These are phyloP conservation scores for Dentipellis sp. DNA, from an alignment of 768 basidiomycete genomes.

Conservation along the genomic window DNA sequence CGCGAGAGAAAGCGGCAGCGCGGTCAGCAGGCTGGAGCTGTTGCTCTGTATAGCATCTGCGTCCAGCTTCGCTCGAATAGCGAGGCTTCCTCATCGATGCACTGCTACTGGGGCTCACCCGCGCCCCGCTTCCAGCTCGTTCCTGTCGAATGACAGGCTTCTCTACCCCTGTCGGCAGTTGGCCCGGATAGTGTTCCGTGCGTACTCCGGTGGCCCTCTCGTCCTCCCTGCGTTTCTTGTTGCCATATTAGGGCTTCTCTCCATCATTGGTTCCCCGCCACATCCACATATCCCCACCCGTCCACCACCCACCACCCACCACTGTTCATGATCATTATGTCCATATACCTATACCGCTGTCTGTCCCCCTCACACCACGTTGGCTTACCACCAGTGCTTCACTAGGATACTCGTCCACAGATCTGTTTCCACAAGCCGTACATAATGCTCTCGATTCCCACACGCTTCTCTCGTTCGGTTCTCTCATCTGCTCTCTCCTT, in stretches of 20 bases:
- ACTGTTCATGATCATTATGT: neutral
- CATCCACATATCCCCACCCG: constrained; percentile 1
- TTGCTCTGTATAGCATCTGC: constrained; percentile 38
- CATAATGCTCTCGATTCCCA: neutral
- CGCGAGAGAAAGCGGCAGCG: constrained; percentile 40
- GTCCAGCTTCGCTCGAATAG: constrained; percentile 2
- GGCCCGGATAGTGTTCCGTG: neutral
- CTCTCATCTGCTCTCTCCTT: constrained; percentile 11
- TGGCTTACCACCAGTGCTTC: neutral
- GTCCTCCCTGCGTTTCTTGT: neutral
- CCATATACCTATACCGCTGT: neutral
- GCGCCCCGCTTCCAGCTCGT: neutral
- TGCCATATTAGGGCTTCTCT: neutral
- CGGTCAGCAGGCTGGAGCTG: constrained; percentile 51
- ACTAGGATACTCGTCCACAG: neutral
- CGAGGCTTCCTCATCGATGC: neutral
- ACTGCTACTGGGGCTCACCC: too few species aligned
- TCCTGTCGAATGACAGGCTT: too few species aligned
- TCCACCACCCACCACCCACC: neutral
- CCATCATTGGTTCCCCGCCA: neutral
- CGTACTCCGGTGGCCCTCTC: neutral
- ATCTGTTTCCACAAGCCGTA: neutral
- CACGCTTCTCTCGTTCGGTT: neutral
- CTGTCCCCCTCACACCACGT: neutral
- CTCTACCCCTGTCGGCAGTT: too few species aligned